phyloP scores from a whole-genome alignment of 768 basidiomycete species.

The Postia placenta region DNA sequence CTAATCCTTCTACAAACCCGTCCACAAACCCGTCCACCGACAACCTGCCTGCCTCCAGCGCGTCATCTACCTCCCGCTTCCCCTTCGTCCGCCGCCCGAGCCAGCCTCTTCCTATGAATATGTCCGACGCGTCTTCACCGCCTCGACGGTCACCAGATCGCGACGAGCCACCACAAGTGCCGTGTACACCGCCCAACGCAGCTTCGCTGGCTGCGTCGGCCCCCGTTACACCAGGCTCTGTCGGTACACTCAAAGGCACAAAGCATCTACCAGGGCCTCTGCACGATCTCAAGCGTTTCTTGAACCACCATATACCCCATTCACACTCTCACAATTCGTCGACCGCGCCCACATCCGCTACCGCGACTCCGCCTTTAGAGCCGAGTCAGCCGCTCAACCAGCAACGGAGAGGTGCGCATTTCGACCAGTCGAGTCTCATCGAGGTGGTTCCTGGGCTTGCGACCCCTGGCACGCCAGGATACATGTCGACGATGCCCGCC shows the following conservation, averaged over 20 bases:
- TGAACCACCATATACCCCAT: conserved; percentile 85
- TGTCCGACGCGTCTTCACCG: conserved; percentile 12
- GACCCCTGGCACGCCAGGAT: conserved; percentile 15
- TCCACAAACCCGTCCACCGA: conserved; percentile 13
- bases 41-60: conserved; percentile 12
- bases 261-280: conserved; percentile 63
- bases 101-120: conserved; percentile 13
- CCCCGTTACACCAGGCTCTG: conserved; percentile 7
- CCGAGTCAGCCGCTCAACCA: conserved; percentile 29
- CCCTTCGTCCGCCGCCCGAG: conserved; percentile 15
- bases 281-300: conserved; percentile 90
- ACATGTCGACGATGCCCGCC: conserved; percentile 5
- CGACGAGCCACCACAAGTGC: conserved; percentile 7
- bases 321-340: conserved; percentile 25
- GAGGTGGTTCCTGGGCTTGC: conserved; percentile 21
- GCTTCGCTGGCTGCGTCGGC: conserved; percentile 6
- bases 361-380: conserved; percentile 26
- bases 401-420: conserved; percentile 28
- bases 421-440: conserved; percentile 30
- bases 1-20: conserved; percentile 17
- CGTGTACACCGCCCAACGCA: conserved; percentile 2
- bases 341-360: conserved; percentile 19
- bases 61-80: conserved; percentile 18
- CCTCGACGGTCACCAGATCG: conserved; percentile 10
- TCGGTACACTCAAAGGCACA: conserved; percentile 14